Evolutionary conservation across 768 basidiomycete genomes (phyloP).

Genomic region (Serendipita sp.): DNA sequence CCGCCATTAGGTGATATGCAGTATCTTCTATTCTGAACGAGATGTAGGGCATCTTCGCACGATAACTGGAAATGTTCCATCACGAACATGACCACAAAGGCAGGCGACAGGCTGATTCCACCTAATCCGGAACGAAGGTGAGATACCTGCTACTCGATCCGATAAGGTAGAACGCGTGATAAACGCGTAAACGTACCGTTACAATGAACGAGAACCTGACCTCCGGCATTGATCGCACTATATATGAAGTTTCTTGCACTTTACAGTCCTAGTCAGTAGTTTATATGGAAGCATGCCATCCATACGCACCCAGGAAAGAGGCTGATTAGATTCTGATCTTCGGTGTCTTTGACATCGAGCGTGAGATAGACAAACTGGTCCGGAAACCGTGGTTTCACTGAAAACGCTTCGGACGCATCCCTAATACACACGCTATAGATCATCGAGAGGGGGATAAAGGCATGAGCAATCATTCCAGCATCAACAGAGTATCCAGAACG

Average conservation of each 20-base stretch:
- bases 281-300: neutral
- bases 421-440: constrained; percentile 63
- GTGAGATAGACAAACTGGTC: constrained; percentile 63
- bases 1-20: constrained; percentile 88
- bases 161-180: neutral
- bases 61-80: constrained; percentile 70
- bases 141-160: too few species aligned
- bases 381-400: constrained; percentile 72
- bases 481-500: constrained; percentile 8
- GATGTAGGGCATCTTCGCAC: constrained; percentile 78
- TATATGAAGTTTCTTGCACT: constrained; percentile 71
- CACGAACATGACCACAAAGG: constrained; percentile 86
- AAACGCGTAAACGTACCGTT: constrained; percentile 38
- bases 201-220: constrained; percentile 76
- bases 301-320: constrained; percentile 57
- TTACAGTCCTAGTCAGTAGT: neutral
- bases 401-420: constrained; percentile 78
- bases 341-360: constrained; percentile 78
- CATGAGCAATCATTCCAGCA: neutral
- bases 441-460: neutral
- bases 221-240: constrained; percentile 43
- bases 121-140: constrained; percentile 26
- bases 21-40: constrained; percentile 81
- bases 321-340: constrained; percentile 87
- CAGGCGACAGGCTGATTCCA: constrained; percentile 73